These are phyloP conservation scores for Phytophthora pluvialis DNA, from an alignment of 352 stramenopile species.

Conservation along the genomic window DNA sequence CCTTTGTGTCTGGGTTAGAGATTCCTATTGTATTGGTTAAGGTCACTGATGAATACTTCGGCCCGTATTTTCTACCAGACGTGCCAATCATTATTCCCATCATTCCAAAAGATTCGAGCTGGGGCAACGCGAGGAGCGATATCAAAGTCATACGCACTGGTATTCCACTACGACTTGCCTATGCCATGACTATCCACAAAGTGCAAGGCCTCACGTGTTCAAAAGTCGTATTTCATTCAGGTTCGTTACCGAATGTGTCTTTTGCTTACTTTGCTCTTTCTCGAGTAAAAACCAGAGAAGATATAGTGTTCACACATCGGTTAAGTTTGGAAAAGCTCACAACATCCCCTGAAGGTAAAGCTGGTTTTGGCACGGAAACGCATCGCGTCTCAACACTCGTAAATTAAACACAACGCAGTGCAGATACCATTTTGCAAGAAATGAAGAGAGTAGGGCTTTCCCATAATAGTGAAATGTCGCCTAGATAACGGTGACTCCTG, in stretches of 20 bases:
- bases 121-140: background rate
- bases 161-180: background rate
- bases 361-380: no score
- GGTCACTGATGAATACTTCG: background rate
- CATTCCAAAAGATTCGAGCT: background rate
- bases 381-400: no score
- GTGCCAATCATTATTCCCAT: background rate
- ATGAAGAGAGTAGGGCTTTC: no score
- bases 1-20: background rate
- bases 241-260: background rate
- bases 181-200: background rate
- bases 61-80: background rate
- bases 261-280: background rate
- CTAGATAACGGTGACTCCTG: no score
- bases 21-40: background rate
- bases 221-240: background rate
- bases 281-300: background rate
- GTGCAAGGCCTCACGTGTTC: background rate
- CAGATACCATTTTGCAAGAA: no score
- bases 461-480: no score
- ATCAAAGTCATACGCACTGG: background rate
- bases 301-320: no score
- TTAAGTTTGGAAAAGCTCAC: no score
- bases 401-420: no score
- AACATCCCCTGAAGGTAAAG: no score